These are phyloP conservation scores for Chamaecyparis obtusa DNA, from an alignment of 75 land plant genomes.

Conservation along the genomic window DNA sequence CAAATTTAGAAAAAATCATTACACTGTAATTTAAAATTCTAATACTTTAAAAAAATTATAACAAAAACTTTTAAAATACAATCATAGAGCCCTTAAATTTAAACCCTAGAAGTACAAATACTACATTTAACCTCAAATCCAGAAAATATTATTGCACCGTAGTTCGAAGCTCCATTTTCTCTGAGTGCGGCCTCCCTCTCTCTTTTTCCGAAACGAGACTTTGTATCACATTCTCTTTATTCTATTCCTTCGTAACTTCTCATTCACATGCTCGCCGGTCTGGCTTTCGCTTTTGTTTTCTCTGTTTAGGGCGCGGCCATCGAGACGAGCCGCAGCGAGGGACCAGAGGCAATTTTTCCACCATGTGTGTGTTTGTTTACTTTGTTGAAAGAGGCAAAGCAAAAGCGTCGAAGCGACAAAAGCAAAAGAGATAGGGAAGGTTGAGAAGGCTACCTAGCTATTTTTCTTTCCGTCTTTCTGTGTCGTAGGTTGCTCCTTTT, in stretches of 20 bases:
- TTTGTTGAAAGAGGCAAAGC: neutral
- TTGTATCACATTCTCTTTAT: neutral
- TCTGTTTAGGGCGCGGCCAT: neutral
- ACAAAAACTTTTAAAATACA: too few relatives aligned
- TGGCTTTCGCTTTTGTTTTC: neutral
- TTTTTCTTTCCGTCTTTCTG: neutral
- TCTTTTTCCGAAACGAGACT: neutral
- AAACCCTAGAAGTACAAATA: too few relatives aligned
- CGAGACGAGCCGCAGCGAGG: neutral
- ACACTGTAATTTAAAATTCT: too few relatives aligned
- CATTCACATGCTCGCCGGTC: constrained; percentile 10
- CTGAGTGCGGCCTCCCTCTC: too few relatives aligned
- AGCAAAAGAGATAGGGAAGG: neutral
- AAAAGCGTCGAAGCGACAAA: constrained; percentile 6
- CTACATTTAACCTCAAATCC: too few relatives aligned
- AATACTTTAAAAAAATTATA: too few relatives aligned
- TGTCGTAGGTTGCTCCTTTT: neutral
- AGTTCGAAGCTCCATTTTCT: too few relatives aligned
- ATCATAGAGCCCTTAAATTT: too few relatives aligned
- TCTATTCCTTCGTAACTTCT: neutral
- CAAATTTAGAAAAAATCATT: too few relatives aligned
- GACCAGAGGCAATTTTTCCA: neutral
- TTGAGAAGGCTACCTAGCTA: neutral
- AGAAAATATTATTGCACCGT: too few relatives aligned
- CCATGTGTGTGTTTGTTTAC: neutral